Percentiles rank a stretch among this genome's conserved stretches.
Evolutionary conservation across 768 basidiomycete species (phyloP).

Genomic region (Cytidiella melzeri): DNA sequence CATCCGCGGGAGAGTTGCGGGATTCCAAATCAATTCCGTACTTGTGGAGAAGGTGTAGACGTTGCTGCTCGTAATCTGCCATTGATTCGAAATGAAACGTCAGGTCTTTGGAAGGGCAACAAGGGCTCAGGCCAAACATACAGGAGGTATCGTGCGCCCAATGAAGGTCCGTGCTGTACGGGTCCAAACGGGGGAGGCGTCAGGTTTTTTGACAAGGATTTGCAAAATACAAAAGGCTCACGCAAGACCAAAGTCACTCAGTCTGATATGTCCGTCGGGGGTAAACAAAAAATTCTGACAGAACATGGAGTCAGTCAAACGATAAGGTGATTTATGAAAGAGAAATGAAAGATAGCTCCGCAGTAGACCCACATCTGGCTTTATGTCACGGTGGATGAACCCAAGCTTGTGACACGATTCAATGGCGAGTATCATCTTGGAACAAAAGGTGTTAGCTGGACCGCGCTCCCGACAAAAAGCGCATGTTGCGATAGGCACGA

Average conservation of each 20-base stretch:
- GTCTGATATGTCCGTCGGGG: slow-evolving; percentile 86
- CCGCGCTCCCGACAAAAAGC: slow-evolving; percentile 8
- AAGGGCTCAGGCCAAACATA: too few species aligned
- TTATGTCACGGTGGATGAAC: slow-evolving; percentile 97
- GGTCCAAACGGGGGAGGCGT: slow-evolving; percentile 4
- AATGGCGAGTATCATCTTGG: slow-evolving; percentile 88
- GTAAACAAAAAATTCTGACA: slow-evolving; percentile 91
- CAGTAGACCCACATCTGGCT: slow-evolving; percentile 67
- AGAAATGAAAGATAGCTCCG: slow-evolving; percentile 8
- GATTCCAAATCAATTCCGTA: slow-evolving; percentile 95
- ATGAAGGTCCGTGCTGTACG: slow-evolving; percentile 76
- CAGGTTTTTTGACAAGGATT: not conserved
- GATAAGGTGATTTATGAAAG: slow-evolving; percentile 1
- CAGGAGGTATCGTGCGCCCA: slow-evolving; percentile 97
- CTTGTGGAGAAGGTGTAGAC: slow-evolving; percentile 80
- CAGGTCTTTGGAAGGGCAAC: too few species aligned
- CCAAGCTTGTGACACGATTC: slow-evolving; percentile 91
- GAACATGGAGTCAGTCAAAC: slow-evolving; percentile 18
- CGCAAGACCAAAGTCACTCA: slow-evolving; percentile 95
- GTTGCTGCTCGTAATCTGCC: slow-evolving; percentile 93
- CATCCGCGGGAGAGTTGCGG: slow-evolving; percentile 42
- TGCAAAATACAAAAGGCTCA: slow-evolving; percentile 42
- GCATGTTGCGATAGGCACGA: slow-evolving; percentile 11
- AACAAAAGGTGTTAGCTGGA: slow-evolving; percentile 13
- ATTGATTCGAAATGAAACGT: too few species aligned